Base-by-base conservation (phyloP, 306 rosid genomes). In the Quillaja saponaria region DNA sequence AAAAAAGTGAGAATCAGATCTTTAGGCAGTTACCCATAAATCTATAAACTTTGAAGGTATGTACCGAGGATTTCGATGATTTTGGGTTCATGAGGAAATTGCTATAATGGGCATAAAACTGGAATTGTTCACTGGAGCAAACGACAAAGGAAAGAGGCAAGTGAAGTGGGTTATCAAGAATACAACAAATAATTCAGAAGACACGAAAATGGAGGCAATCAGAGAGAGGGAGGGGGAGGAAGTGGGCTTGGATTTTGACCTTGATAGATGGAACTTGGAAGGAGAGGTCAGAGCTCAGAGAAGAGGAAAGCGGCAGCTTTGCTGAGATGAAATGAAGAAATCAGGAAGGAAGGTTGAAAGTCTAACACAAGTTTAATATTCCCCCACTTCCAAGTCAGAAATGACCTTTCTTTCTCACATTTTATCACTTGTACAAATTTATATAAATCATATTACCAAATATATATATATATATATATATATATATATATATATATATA, bases 11-110 rank as follows among this genome's bases (percentile, higher is more conserved):
- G 8, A 44, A 69, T 68, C 67, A 71, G 79, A 76, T 66, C 64
- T 60, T 51, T 15, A 60, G 34, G 71, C 13, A 64, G 62, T 58
- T 64, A 61, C 58, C 50, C 77, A 78, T 42, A 49, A 58, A 13
- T 52, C 13, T 28, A 20, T 1, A 39, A 67, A 37, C 28, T 13
- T 18, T 33, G 53, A 65, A 64, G 34, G 69, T 74, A 69, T 65
- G 62, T 10, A 15, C 0, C 39, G 69, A 61, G 49, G 74, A 63
- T 58, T 42, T 57, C 49, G 58, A 39, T 25, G 55, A 49, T 64
- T 63, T 10, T 39, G 37, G 38, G 19, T 37, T 1, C 13, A 16
- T 41, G 63, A 42, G 42, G 19, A 46, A 25, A 37, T 66, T 66
- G 72, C 41, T 65, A 34, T 6, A 55, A 47, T 62, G 70, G 49